phyloP scores from a whole-genome alignment of 2,329 filamentous ascomycete genomes.

The Gremmenia infestans region DNA sequence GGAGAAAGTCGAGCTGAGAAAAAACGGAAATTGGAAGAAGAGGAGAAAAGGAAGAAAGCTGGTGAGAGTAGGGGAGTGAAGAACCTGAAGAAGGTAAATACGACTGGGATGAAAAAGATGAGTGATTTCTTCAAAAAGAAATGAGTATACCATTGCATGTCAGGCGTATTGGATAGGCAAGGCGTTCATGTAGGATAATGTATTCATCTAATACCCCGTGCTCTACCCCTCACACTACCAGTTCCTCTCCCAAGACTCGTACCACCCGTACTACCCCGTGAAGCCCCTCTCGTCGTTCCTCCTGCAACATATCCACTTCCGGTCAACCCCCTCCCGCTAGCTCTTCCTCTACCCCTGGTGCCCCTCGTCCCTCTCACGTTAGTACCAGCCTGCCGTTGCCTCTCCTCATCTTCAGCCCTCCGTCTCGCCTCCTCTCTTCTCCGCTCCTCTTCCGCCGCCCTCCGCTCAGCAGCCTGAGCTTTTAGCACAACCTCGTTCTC shows the following conservation, averaged over 20 bases:
- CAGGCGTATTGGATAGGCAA: slow-evolving; percentile 1
- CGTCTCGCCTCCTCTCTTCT: slow-evolving; percentile 66
- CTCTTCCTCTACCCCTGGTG: slow-evolving; percentile 26
- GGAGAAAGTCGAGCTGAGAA: slow-evolving; percentile 64
- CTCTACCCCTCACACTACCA: slow-evolving; percentile 50
- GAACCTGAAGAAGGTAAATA: slow-evolving; percentile 85
- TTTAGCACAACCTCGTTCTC: slow-evolving; percentile 72
- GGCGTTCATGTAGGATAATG: slow-evolving; percentile 6
- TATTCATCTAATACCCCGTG: slow-evolving; percentile 38
- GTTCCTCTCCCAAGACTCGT: slow-evolving; percentile 44
- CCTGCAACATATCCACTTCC: slow-evolving; percentile 12
- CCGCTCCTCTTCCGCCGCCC: slow-evolving; percentile 72
- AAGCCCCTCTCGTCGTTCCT: slow-evolving; percentile 26
- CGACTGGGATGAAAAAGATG: slow-evolving; percentile 92
- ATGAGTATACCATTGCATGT: slow-evolving; percentile 10
- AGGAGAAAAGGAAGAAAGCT: slow-evolving; percentile 78
- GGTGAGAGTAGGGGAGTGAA: slow-evolving; percentile 70
- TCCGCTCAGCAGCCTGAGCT: slow-evolving; percentile 72
- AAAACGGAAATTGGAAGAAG: slow-evolving; percentile 80
- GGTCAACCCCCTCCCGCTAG: slow-evolving; percentile 14
- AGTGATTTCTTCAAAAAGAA: slow-evolving; percentile 85
- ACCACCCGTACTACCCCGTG: slow-evolving; percentile 38
- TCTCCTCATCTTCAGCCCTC: slow-evolving; percentile 55
- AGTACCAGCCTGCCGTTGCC: slow-evolving; percentile 39
- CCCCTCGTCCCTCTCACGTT: slow-evolving; percentile 32